These are phyloP conservation scores for Lagenaria siceraria DNA, from an alignment of 306 rosid species.

Conservation along the genomic window DNA sequence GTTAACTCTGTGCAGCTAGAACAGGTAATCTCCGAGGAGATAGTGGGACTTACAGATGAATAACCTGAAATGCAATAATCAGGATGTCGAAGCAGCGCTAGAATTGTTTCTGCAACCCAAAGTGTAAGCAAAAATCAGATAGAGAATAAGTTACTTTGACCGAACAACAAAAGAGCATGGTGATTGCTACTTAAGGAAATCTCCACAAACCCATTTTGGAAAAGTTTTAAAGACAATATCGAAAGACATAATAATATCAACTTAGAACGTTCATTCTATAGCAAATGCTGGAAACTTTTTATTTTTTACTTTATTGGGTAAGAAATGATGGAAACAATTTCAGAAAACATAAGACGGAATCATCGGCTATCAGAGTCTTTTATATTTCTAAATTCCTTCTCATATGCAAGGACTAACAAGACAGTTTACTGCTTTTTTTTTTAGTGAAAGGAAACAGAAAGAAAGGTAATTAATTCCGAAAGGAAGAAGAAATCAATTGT, in stretches of 20 bases:
- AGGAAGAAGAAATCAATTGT: conserved; percentile 7
- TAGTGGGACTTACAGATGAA: conserved; percentile 63
- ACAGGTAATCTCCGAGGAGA: conserved; percentile 9
- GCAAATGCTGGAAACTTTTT: neutral
- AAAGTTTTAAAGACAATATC: neutral
- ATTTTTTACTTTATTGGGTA: too few relatives aligned
- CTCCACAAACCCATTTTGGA: neutral
- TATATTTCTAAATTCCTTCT: neutral
- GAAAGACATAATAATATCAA: neutral
- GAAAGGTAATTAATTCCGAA: neutral
- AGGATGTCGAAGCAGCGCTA: conserved; percentile 87
- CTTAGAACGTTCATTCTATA: neutral
- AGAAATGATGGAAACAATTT: neutral
- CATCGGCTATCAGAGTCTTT: neutral
- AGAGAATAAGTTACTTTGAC: conserved; percentile 8
- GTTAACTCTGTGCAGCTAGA: neutral
- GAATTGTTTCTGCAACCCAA: conserved; percentile 62
- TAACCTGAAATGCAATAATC: conserved; percentile 90
- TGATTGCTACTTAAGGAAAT: neutral
- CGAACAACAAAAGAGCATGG: neutral
- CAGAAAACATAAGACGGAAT: neutral
- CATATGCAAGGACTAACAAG: neutral
- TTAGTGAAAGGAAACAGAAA: neutral
- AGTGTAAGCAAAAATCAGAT: conserved; percentile 9
- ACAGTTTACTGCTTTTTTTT: neutral